Evolutionary conservation across 345 rosid genomes (phyloP), one percentile per base, ranked within the genome.

Genomic region (Tarenaya hassleriana): DNA sequence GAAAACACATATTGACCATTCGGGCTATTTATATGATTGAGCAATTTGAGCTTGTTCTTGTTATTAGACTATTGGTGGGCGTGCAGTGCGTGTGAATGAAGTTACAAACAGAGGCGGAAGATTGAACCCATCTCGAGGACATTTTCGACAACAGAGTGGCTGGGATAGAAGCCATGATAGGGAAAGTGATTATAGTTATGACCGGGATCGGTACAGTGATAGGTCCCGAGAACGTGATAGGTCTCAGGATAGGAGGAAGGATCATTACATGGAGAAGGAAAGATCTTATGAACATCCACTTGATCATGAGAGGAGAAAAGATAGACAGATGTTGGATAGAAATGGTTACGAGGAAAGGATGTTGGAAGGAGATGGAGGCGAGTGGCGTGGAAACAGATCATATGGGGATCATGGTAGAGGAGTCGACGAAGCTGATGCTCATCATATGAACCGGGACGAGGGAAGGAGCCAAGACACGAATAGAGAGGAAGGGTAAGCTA

Each of bases 61-160:
- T n/a, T n/a, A 55, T 52, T 69, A 91, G 98, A 69, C 61, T 47
- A 73, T 91, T 41, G 83, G 78, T 29, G 90, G 95, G 32, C 80
- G 95, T 47, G 75, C 41, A 29, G 89, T 91, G 58, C 83, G 77
- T 59, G 96, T 87, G 21, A 91, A 79, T 73, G 86, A 72, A 52
- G 98, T 76, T 56, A 84, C 79, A 1, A 77, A 69, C 15, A 74
- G 87, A 63, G 83, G 84, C 40, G 83, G 84, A 35, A 78, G 88
- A 66, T 60, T 82, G 49, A 66, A 57, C 59, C 66, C 73, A 48
- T 54, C 18, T n/a, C 66, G 55, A 4, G 89, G 69, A 7, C 63
- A 60, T 12, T 54, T 75, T 57, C 82, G 53, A 43, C 83, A 57
- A 31, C 75, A 39, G 9, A 58, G 50, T 63, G 74, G 68, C 7